These are phyloP conservation scores for Dictyostelium brefeldianum DNA, from an alignment of 78 protist species.

Conservation along the genomic window DNA sequence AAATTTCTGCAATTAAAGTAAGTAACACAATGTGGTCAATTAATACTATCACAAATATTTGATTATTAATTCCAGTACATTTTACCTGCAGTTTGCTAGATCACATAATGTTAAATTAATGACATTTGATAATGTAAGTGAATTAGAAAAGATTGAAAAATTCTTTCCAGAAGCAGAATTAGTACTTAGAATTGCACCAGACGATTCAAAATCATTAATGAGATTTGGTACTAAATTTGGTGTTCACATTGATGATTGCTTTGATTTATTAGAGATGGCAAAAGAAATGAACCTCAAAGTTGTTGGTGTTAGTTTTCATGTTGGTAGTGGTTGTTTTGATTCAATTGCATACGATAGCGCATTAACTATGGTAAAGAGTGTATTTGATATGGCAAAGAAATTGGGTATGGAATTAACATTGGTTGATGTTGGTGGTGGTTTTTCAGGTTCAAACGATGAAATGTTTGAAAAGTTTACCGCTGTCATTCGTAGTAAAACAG, in stretches of 20 bases:
- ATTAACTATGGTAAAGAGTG: conserved; percentile 72
- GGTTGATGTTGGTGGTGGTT: conserved; percentile 99
- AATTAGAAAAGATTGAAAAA: conserved; percentile 92
- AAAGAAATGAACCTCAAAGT: conserved; percentile 82
- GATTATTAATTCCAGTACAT: background rate
- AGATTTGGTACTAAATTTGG: conserved; percentile 92
- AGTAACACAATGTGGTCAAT: background rate
- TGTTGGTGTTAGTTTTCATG: conserved; percentile 96
- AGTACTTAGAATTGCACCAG: conserved; percentile 94
- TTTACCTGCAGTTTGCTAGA: conserved; percentile 67
- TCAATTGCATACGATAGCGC: conserved; percentile 90
- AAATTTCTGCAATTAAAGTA: conserved; percentile 56
- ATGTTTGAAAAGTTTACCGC: conserved; percentile 66
- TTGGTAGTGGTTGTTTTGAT: conserved; percentile 94
- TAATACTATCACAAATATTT: background rate
- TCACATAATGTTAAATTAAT: conserved; percentile 78
- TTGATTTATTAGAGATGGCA: conserved; percentile 83
- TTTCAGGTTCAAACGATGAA: conserved; percentile 90
- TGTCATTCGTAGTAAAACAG: conserved; percentile 86
- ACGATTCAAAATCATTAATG: conserved; percentile 90
- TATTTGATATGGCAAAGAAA: conserved; percentile 94
- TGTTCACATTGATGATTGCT: conserved; percentile 77
- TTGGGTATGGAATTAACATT: conserved; percentile 80
- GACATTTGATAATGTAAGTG: conserved; percentile 96
- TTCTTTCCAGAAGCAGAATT: conserved; percentile 92